phyloP scores from a whole-genome alignment of 2,329 filamentous ascomycete species.

The Pseudopithomyces chartarum region DNA sequence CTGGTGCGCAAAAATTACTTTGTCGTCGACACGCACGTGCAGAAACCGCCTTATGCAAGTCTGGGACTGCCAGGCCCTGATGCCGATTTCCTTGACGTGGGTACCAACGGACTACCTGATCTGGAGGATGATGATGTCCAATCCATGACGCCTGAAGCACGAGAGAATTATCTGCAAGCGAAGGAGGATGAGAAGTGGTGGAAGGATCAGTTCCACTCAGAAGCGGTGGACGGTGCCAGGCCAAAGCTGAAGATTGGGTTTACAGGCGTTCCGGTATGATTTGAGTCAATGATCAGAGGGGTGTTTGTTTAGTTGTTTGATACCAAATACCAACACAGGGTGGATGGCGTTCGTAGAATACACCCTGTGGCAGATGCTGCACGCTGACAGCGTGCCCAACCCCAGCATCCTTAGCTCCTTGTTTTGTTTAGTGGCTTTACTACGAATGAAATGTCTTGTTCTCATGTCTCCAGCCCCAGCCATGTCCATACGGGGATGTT shows the following conservation, averaged over 20 bases:
- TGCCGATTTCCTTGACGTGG: slow-evolving; percentile 55
- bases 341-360: slow-evolving; percentile 6
- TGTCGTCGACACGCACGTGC: slow-evolving; percentile 65
- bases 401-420: background rate
- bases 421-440: background rate
- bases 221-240: slow-evolving; percentile 61
- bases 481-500: background rate
- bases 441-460: background rate
- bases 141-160: slow-evolving; percentile 71
- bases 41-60: slow-evolving; percentile 62
- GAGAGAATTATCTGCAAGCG: slow-evolving; percentile 72
- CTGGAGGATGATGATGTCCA: slow-evolving; percentile 69
- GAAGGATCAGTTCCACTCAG: slow-evolving; percentile 75
- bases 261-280: slow-evolving; percentile 55
- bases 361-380: background rate
- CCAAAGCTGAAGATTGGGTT: slow-evolving; percentile 54
- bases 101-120: slow-evolving; percentile 62
- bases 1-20: slow-evolving; percentile 66
- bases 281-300: background rate
- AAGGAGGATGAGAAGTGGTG: slow-evolving; percentile 69
- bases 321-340: slow-evolving; percentile 12
- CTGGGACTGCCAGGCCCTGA: slow-evolving; percentile 65
- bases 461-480: background rate
- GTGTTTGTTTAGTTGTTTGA: slow-evolving; percentile 10
- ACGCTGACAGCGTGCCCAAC: background rate